A percentile compares a stretch with the other conserved stretches of the same genome.
Conservation (phyloP, 2,329 filamentous ascomycete genomes). For the Trichoderma sp. region DNA sequence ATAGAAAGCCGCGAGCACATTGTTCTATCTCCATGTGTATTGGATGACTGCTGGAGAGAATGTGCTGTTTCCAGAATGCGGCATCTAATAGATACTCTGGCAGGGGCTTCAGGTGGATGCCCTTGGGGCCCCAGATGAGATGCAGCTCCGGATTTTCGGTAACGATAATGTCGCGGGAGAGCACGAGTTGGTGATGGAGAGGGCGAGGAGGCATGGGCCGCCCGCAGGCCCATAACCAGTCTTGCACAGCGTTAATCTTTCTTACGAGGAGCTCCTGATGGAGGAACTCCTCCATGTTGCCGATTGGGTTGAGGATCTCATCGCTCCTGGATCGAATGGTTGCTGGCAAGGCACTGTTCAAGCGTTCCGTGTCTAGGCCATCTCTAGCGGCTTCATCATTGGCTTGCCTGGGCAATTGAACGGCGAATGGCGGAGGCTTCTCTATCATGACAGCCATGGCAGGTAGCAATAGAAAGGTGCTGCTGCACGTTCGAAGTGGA, state of each 20-base stretch:
- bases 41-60: slow-evolving; percentile 29
- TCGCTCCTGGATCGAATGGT: slow-evolving; percentile 37
- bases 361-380: slow-evolving; percentile 13
- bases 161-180: slow-evolving; percentile 41
- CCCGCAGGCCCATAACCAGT: slow-evolving; percentile 40
- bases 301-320: slow-evolving; percentile 35
- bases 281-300: slow-evolving; percentile 33
- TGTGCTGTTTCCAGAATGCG: slow-evolving; percentile 41
- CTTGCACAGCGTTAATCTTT: slow-evolving; percentile 37
- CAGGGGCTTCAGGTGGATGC: slow-evolving; percentile 46
- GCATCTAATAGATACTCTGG: slow-evolving; percentile 45
- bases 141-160: slow-evolving; percentile 46
- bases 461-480: too few relatives aligned
- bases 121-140: slow-evolving; percentile 44
- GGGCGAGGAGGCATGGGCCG: slow-evolving; percentile 44
- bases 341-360: slow-evolving; percentile 36
- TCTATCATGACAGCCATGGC: background rate
- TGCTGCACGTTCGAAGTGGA: background rate
- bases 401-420: background rate
- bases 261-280: slow-evolving; percentile 38
- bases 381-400: background rate
- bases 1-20: slow-evolving; percentile 44
- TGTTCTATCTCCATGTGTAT: slow-evolving; percentile 6
- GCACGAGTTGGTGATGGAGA: slow-evolving; percentile 43
- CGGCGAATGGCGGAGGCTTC: background rate